These are phyloP conservation scores for Diplodia corticola DNA, from an alignment of 2,329 filamentous ascomycete genomes.

Conservation along the genomic window DNA sequence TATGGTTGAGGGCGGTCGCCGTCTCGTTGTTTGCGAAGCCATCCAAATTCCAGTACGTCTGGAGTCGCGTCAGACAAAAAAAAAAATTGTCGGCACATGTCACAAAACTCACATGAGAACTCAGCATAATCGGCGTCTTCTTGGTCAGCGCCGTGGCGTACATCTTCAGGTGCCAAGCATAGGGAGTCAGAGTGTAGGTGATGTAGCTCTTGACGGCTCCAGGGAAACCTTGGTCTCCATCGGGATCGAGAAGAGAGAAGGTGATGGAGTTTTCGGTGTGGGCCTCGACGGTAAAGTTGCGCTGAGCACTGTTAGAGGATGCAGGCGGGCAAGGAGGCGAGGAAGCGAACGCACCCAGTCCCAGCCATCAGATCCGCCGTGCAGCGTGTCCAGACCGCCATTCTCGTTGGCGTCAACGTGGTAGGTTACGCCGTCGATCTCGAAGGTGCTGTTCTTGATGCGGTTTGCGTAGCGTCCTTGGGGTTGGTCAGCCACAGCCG, in stretches of 20 bases:
- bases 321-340: background rate
- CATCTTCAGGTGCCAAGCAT: constrained; percentile 73
- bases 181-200: constrained; percentile 68
- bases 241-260: constrained; percentile 71
- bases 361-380: constrained; percentile 71
- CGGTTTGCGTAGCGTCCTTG: constrained; percentile 71
- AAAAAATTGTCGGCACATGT: too few species aligned
- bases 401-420: constrained; percentile 62
- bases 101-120: constrained; percentile 59
- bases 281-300: constrained; percentile 74
- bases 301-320: constrained; percentile 36
- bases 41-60: constrained; percentile 83
- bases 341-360: constrained; percentile 53
- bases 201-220: constrained; percentile 73
- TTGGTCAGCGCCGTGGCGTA: constrained; percentile 68
- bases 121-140: constrained; percentile 82
- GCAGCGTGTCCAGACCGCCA: constrained; percentile 61
- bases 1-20: constrained; percentile 66
- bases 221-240: constrained; percentile 75
- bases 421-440: constrained; percentile 63
- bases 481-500: background rate
- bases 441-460: constrained; percentile 74
- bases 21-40: constrained; percentile 75
- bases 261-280: constrained; percentile 69
- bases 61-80: constrained; percentile 26